Base-by-base conservation (phyloP, 169 alveolate genomes). In the Neospora caninum region DNA sequence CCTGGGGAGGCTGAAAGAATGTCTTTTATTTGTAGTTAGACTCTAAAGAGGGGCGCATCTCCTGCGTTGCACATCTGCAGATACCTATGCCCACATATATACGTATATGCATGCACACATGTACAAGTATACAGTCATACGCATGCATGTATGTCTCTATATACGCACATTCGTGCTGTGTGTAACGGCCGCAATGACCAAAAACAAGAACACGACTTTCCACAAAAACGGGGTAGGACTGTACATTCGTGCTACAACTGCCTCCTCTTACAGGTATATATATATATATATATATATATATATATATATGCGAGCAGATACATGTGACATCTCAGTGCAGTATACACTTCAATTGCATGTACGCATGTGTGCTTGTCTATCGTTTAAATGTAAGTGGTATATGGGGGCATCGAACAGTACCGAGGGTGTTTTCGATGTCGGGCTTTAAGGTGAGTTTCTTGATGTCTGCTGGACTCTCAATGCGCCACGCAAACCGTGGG, bases 381-480 rank as follows among this genome's bases (percentile, higher is more conserved):
- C 34, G 84, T 38, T 53, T 80, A 9, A 64, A 7, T 27, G 58
- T 49, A 13, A 49, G 58, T 49, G 58, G 58, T 7, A 7, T 49
- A 13, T 7, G 58, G 58, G 20, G 73, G 7, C 0, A 64, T 1
- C n/a, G 73, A 64, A 9, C 73, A 27, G 73, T 91, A 69, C 96
- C 94, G 27, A 96, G 95, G 42, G 96, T 45, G 20, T 96, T 95
- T 29, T 91, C 95, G 16, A 96, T 84, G 58, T 95, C 91, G 31
- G 94, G 93, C 64, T 49, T 70, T 20, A 96, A 34, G 49, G 91
- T 87, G 54, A 94, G 95, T 54, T 86, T 93, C 36, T 92, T 36
- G 31, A 95, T 78, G 88, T 97, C 97, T 36, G 94, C 97, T 0
- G 97, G 98, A 4, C 96, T 92, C 54, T 64, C 80, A 10, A 97